Base-by-base conservation (phyloP, 768 basidiomycete genomes). In the Agrocybe praecox region DNA sequence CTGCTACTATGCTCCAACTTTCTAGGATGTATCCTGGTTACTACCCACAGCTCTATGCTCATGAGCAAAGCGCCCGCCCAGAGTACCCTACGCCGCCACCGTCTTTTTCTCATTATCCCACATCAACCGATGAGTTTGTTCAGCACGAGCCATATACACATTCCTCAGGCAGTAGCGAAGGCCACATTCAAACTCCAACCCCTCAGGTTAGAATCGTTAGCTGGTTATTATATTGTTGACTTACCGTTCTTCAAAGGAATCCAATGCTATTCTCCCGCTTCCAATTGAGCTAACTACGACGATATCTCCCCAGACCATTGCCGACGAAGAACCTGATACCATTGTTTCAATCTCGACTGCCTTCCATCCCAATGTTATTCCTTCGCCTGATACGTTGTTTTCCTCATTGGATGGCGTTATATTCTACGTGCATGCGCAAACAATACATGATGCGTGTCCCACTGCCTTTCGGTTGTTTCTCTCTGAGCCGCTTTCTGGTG, bases 321-420 rank as follows among this genome's bases (percentile, higher is more conserved):
- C 3, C 36, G 36, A 40, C n/a, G 36, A 40, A 15, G 36, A 40
- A n/a, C 12, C 12, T 5, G 36, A 40, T 15, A 40, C 36, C 18
- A 29, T 53, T 21, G 8, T 62, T 19, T 62, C 65, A n/a, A 53
- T 68, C 19, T 69, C 70, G 4, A 67, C 68, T 1, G 49, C 63
- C 8, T 73, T 73, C 55, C 50, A 65, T 34, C 66, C 69, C 8
- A 53, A 56, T 49, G 60, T 2, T 54, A 64, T 51, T 11, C 54
- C 46, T 5, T 15, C n/a, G 3, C 54, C 65, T 9, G 64, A 69
- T 45, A 58, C 62, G 18, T 71, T 83, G 50, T 62, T 86, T 52
- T 63, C 80, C 53, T 81, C 84, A 9, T 76, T 80, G 33, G 87
- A 88, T 57, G 77, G 76, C 0, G 83, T 89, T 23, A 79, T 86